Evolutionary conservation across 352 stramenopile genomes (phyloP).

Genomic region (Plasmopara viticola): DNA sequence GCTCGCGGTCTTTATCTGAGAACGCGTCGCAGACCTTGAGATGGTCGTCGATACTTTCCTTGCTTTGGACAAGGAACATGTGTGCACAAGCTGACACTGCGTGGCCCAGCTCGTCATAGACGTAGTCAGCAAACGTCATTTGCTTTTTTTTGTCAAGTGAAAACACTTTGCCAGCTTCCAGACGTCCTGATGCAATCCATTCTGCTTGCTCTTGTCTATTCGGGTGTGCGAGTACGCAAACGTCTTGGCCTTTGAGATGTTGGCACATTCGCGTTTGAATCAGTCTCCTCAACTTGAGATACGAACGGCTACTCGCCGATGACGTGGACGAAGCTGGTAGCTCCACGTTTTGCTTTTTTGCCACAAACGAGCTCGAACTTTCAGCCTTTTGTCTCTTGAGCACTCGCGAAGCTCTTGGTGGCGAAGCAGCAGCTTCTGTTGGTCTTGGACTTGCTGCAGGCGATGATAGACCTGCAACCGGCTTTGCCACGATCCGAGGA

Average conservation of each 20-base stretch:
- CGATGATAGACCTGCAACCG: conserved; percentile 10
- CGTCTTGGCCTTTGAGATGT: conserved; percentile 56
- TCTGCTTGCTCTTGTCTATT: conserved; percentile 9
- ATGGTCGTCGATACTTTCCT: conserved; percentile 66
- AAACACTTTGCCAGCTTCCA: conserved; percentile 55
- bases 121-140: conserved; percentile 58
- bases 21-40: conserved; percentile 65
- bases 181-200: conserved; percentile 40
- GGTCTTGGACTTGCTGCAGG: conserved; percentile 12
- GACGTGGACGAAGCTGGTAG: conserved; percentile 18
- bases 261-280: conserved; percentile 63
- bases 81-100: conserved; percentile 56
- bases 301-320: conserved; percentile 23
- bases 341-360: conserved; percentile 18
- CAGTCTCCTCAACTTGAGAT: conserved; percentile 54
- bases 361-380: conserved; percentile 1
- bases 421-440: conserved; percentile 15
- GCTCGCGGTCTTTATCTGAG: conserved; percentile 41
- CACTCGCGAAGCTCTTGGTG: conserved; percentile 14
- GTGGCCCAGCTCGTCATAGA: conserved; percentile 33
- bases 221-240: conserved; percentile 38
- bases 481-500: conserved; percentile 9
- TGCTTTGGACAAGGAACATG: conserved; percentile 52
- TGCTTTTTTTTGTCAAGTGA: conserved; percentile 42
- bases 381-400: conserved; percentile 20